Evolutionary conservation across 495 filamentous ascomycete species (phyloP), one percentile per base, ranked within the genome.

Genomic region (Xylaria venustula): DNA sequence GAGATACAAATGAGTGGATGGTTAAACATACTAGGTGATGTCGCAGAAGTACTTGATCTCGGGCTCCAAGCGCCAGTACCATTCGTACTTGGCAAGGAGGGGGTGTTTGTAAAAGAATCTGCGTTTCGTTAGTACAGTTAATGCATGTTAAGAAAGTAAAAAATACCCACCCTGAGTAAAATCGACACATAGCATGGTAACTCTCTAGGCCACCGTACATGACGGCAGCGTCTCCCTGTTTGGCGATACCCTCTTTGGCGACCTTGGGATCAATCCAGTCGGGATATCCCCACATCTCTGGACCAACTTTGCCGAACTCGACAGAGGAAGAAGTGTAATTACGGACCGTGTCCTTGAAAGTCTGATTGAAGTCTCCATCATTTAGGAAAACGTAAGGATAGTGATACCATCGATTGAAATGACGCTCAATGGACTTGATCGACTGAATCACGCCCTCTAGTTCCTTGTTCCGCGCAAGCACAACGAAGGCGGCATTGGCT

Each of bases 1-100:
- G 8, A 19, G 26, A 12, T 23, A 45, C 44, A 2, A 15, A 8
- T 11, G 28, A 11, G 30, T 9, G 9, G 17, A 12, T 8, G 1
- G 36, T 2, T 22, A 40, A n/a, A 70, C 89, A 68, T 89, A 97
- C 93, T 99, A 99, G 61, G 94, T 99, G 64, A 99, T 97, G 67
- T 99, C 94, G 73, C 94, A 99, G 81, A 98, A 99, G 81, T 98
- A 99, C 80, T 93, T 97, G 87, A 99, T 98, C 75, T 99, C 94
- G 71, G 94, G 94, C 85, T 99, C 94, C 75, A 99, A 77, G 47
- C 94, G 91, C 94, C 94, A 99, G 79, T 99, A 99, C 94, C 94
- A 99, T 72, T 97, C 91, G 77, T 98, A 99, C 76, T 99, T 96
- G 68, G 88, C 81, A 37, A 99, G 84, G 22, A 98, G 86, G 63